A percentile compares a stretch with the other conserved stretches of the same genome.
Conservation (phyloP, 2,329 filamentous ascomycete genomes). For the Aaosphaeria arxii region DNA sequence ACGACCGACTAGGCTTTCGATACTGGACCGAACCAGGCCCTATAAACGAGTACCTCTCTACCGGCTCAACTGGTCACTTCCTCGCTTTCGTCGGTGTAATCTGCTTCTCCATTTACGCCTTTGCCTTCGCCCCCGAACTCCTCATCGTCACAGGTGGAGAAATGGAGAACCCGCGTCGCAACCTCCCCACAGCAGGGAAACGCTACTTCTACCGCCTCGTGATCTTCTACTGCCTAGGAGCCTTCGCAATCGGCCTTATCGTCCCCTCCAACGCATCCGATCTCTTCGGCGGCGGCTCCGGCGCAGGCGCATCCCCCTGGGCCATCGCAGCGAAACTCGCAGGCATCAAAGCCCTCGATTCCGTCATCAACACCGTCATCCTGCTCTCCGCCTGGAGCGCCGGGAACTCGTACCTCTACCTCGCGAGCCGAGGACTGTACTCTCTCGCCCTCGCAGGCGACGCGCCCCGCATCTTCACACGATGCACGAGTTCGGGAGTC, state of each 20-base stretch:
- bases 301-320: slow-evolving; percentile 36
- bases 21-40: slow-evolving; percentile 66
- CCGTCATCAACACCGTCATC: slow-evolving; percentile 74
- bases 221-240: slow-evolving; percentile 53
- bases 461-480: slow-evolving; percentile 51
- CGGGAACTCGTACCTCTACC: slow-evolving; percentile 63
- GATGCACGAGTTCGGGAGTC: slow-evolving; percentile 46
- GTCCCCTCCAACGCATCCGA: slow-evolving; percentile 54
- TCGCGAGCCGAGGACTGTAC: slow-evolving; percentile 15
- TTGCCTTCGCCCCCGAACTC: slow-evolving; percentile 19
- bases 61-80: slow-evolving; percentile 59
- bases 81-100: slow-evolving; percentile 54
- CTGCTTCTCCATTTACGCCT: slow-evolving; percentile 34
- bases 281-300: slow-evolving; percentile 45
- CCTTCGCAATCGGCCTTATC: slow-evolving; percentile 58
- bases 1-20: slow-evolving; percentile 53
- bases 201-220: slow-evolving; percentile 55
- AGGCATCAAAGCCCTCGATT: slow-evolving; percentile 64
- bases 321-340: slow-evolving; percentile 68
- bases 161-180: slow-evolving; percentile 33
- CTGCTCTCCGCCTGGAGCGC: slow-evolving; percentile 70
- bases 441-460: slow-evolving; percentile 39
- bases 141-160: slow-evolving; percentile 37
- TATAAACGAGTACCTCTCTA: slow-evolving; percentile 47
- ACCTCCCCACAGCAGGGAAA: slow-evolving; percentile 54